Percentiles rank a stretch among this genome's conserved stretches.
Evolutionary conservation across 108 stramenopile genomes (phyloP).

Genomic region (Hondaea fermentalgiana): DNA sequence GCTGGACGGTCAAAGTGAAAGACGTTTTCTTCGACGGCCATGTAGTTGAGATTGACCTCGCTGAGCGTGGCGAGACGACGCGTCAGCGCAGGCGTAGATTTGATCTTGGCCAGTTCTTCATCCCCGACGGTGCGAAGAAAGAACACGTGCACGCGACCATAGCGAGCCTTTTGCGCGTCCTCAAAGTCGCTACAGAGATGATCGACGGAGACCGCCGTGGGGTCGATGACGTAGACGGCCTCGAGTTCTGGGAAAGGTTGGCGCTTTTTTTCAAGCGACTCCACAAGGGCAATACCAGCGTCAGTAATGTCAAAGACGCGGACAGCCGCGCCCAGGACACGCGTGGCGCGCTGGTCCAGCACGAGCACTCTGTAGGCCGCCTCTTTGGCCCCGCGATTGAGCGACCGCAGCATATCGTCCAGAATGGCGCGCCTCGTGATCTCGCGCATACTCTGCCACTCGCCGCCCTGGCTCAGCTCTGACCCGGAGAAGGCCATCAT

Average conservation of each 20-base stretch:
- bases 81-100: conserved; percentile 66
- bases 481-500: not conserved
- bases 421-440: not conserved
- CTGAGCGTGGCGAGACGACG: conserved; percentile 63
- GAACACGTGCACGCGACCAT: conserved; percentile 71
- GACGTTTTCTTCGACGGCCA: conserved; percentile 71
- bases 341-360: conserved; percentile 43
- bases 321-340: conserved; percentile 45
- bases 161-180: conserved; percentile 55
- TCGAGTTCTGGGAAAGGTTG: conserved; percentile 86
- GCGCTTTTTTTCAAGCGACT: conserved; percentile 68
- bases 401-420: not conserved
- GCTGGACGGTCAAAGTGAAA: conserved; percentile 74
- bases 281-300: conserved; percentile 71
- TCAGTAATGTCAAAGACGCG: conserved; percentile 58
- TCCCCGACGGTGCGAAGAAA: conserved; percentile 68
- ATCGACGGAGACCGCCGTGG: conserved; percentile 62
- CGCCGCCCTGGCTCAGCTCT: not conserved
- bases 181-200: conserved; percentile 61
- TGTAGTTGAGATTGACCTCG: conserved; percentile 87
- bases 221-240: conserved; percentile 75
- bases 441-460: not conserved
- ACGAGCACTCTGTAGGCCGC: conserved; percentile 49
- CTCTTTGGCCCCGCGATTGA: not conserved
- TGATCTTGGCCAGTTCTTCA: conserved; percentile 59